Base-by-base conservation (phyloP, 2,329 filamentous ascomycete species). In the Colletotrichum liaoningense region DNA sequence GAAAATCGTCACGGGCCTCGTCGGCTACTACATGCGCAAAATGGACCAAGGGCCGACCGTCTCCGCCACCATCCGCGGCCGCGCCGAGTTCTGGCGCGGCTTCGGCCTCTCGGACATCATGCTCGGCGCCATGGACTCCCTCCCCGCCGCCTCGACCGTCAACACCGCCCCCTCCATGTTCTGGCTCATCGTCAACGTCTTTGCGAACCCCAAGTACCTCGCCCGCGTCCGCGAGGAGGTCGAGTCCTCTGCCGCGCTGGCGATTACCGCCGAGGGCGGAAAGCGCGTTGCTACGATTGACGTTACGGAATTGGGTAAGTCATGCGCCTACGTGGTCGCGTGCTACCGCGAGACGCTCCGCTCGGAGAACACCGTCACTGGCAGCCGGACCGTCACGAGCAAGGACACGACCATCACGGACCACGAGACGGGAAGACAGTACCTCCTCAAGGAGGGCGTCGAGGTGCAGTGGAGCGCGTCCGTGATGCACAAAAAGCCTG, bases 271-370 rank as follows among this genome's bases (percentile, higher is more conserved):
- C 5, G 66, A 69, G 5, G 67, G 64, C 22, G 69, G 35, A 24
- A 68, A 55, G 65, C 75, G 68, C 11, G 67, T 59, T 2, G 78
- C 76, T 2, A 79, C 74, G 0, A 77, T 88, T 12, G 80, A 84
- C 56, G 78, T 82, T 56, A 76, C 75, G 1, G 75, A 76, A 1
- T 77, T 88, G 6, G 81, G 83, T 54, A 78, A 82, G 12, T 58
- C 76, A 1, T 86, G 84, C 67, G 84, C 84, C 0, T 78, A 86
- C 4, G 77, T 88, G 16, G 78, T 83, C 22, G 83, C 84, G 6
- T 80, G 80, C 7, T 87, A 84, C 74, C 83, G 84, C 56, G 87
- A 89, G 76, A 81, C 80, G 0, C 77, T 88, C 33, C 83, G 87
- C 14, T 58, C 85, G 1, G 80, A 79, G 46, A 80, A 84, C 14